These are phyloP conservation scores for Colletotrichum sidae DNA, from an alignment of 2,329 filamentous ascomycete species.

Conservation along the genomic window DNA sequence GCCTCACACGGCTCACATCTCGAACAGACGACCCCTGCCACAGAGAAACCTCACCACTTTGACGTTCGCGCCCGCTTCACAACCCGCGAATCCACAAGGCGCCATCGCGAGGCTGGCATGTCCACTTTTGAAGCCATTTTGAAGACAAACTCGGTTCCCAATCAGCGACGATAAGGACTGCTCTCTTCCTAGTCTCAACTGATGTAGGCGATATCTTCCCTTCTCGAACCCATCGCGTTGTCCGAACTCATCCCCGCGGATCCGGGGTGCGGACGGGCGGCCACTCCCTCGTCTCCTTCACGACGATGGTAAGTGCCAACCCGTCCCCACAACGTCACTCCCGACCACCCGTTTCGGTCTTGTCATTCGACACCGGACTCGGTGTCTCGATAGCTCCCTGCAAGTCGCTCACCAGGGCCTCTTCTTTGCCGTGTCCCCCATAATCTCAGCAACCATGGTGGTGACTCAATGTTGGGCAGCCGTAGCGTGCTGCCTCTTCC, in stretches of 20 bases:
- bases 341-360: slow-evolving; percentile 7
- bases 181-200: background rate
- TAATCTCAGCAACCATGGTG: slow-evolving; percentile 7
- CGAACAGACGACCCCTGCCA: background rate
- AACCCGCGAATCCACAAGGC: no score
- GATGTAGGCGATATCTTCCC: background rate
- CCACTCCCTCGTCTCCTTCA: slow-evolving; percentile 18
- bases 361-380: slow-evolving; percentile 32
- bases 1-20: background rate
- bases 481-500: background rate
- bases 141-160: no score
- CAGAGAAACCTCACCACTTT: background rate
- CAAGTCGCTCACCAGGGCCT: slow-evolving; percentile 16
- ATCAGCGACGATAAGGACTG: background rate
- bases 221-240: background rate
- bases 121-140: no score
- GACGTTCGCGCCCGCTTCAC: background rate
- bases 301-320: background rate
- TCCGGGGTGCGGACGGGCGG: slow-evolving; percentile 24
- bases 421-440: slow-evolving; percentile 28
- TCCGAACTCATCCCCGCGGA: slow-evolving; percentile 11
- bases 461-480: slow-evolving; percentile 11
- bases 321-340: slow-evolving; percentile 5
- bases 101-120: no score
- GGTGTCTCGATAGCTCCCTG: background rate